Evolutionary conservation across 2,329 filamentous ascomycete species (phyloP), one percentile per base, ranked within the genome.

Genomic region (Calonectria naviculata): DNA sequence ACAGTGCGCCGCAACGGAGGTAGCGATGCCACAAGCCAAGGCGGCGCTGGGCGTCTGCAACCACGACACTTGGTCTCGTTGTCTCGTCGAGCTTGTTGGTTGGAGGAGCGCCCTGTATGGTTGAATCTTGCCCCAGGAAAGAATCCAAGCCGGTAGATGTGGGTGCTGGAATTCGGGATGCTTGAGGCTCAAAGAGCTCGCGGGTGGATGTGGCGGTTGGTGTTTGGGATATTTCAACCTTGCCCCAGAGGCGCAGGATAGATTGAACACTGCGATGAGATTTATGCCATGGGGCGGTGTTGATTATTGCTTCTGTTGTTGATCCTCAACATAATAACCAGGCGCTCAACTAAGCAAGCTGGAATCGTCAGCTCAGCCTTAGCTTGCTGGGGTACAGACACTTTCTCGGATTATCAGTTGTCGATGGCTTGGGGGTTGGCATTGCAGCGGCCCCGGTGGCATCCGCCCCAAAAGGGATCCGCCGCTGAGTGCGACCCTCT

Each of bases 1-100:
- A 78, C 77, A 78, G 77, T 78, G 77, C 77, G 77, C 74, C 61
- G 47, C 49, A 65, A 71, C 71, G 70, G 46, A 71, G 62, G 54
- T 47, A 49, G 67, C 54, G 67, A 65, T 65, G 62, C 62, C 54
- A 70, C 52, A 46, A 60, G 60, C 63, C 65, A 63, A 54, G 47
- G 63, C 46, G 42, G 49, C 49, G 26, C 41, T 41, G 61, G 36
- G 46, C 19, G 58, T 49, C 29, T 61, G 56, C 31, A 34, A 41
- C 46, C 66, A 38, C 61, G 54, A 54, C 65, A 58, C 42, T 64
- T 66, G 62, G 56, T 47, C 26, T 69, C 41, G 34, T 61, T 62
- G 65, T 41, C 29, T 34, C 29, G 41, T 47, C 46, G 61, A 36
- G 69, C 46, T 36, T 34, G 29, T 38, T 56, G 42, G 38, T n/a